phyloP scores from a whole-genome alignment of 2,329 filamentous ascomycete genomes.

The Colletotrichum noveboracense region DNA sequence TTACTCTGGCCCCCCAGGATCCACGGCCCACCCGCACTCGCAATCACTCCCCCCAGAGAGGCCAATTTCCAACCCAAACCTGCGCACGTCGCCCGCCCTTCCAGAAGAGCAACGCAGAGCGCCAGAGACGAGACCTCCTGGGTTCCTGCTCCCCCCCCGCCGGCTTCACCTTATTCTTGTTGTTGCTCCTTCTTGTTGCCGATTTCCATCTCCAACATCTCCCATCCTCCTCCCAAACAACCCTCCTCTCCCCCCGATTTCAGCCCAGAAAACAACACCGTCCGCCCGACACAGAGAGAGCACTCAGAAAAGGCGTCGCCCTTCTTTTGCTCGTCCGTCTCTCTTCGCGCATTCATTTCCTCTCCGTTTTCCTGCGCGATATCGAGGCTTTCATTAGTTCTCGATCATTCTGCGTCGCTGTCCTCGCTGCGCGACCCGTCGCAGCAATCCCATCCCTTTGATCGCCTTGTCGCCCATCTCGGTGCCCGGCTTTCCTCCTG shows the following conservation, averaged over 20 bases:
- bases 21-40: conserved; percentile 16
- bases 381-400: conserved; percentile 56
- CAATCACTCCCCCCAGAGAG: conserved; percentile 17
- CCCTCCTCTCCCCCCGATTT: conserved; percentile 17
- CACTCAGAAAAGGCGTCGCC: conserved; percentile 21
- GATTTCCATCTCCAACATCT: conserved; percentile 18
- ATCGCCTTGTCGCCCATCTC: conserved; percentile 12
- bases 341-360: conserved; percentile 27
- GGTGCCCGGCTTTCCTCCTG: conserved; percentile 12
- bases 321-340: conserved; percentile 13
- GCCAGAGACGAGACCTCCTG: background rate
- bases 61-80: conserved; percentile 21
- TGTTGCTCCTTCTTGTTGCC: background rate
- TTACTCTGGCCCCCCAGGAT: conserved; percentile 3
- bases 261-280: conserved; percentile 22
- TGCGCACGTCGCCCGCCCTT: conserved; percentile 15
- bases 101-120: background rate
- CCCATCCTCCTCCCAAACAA: conserved; percentile 24
- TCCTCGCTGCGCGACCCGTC: conserved; percentile 24
- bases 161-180: conserved; percentile 12
- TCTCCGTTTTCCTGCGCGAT: conserved; percentile 25
- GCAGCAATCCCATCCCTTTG: conserved; percentile 10
- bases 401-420: conserved; percentile 36
- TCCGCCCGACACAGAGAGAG: conserved; percentile 25
- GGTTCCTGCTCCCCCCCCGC: background rate